A percentile compares a stretch with the other conserved stretches of the same genome.
These are phyloP conservation scores for Podospora anserina DNA, from an alignment of 495 filamentous ascomycete genomes.

Conservation along the genomic window DNA sequence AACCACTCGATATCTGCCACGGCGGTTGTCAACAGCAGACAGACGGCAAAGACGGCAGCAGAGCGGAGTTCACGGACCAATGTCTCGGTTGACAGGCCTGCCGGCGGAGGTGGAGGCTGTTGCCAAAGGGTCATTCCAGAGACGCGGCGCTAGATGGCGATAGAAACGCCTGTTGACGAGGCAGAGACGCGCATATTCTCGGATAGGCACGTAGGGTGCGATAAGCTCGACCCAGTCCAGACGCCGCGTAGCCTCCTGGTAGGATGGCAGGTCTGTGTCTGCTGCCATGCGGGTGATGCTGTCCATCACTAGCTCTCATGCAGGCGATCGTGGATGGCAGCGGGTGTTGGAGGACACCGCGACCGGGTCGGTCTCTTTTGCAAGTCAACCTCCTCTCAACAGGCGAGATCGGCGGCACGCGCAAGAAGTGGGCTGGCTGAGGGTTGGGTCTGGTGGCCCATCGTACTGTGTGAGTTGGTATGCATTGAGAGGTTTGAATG, in stretches of 20 bases:
- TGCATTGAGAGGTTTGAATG: not conserved
- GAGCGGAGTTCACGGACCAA: not conserved
- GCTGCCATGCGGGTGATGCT: not conserved
- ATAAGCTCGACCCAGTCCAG: constrained; percentile 46
- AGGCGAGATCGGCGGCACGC: not conserved
- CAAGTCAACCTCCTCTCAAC: not conserved
- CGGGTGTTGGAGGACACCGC: not conserved
- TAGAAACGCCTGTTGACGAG: constrained; percentile 43
- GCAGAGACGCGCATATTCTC: constrained; percentile 41
- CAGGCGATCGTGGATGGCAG: not conserved
- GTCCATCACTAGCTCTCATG: not conserved
- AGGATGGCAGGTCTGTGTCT: constrained; percentile 37
- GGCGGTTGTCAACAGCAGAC: not conserved
- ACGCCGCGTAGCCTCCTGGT: constrained; percentile 38
- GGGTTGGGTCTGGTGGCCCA: not conserved
- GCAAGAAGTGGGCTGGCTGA: not conserved
- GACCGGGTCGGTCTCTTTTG: not conserved
- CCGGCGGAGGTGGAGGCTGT: constrained; percentile 18
- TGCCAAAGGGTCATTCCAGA: constrained; percentile 47
- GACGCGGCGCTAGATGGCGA: constrained; percentile 41
- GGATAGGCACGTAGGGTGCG: constrained; percentile 34
- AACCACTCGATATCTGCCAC: constrained; percentile 41
- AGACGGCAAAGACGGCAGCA: not conserved
- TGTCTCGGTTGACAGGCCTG: constrained; percentile 28
- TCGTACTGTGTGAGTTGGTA: not conserved